phyloP scores from a whole-genome alignment of 1,284 basidiomycete genomes.

The Cutaneotrichosporon dermatis region DNA sequence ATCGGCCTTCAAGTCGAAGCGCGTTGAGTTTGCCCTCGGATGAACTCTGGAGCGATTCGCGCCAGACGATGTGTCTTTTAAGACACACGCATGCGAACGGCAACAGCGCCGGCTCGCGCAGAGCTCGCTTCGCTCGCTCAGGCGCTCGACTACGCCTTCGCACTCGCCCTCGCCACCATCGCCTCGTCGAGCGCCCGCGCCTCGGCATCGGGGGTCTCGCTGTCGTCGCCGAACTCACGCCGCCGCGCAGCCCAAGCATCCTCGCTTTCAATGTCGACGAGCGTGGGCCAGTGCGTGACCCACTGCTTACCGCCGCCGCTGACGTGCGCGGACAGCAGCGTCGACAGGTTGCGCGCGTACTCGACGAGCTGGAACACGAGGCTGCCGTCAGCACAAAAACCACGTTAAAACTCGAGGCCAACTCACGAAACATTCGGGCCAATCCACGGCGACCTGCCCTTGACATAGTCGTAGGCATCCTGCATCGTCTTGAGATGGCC shows the following conservation, averaged over 20 bases:
- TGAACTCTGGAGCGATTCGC: too few relatives aligned
- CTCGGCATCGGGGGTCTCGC: slow-evolving; percentile 30
- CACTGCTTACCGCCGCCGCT: slow-evolving; percentile 8
- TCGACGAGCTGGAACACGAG: slow-evolving; percentile 95
- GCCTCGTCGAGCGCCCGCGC: slow-evolving; percentile 35
- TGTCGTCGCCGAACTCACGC: slow-evolving; percentile 59
- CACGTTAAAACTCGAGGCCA: neutral
- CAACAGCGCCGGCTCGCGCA: too few relatives aligned
- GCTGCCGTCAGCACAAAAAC: slow-evolving; percentile 49
- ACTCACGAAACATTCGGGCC: slow-evolving; percentile 95
- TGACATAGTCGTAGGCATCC: slow-evolving; percentile 84
- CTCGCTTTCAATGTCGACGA: slow-evolving; percentile 60
- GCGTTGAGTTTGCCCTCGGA: too few relatives aligned
- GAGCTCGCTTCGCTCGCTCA: too few relatives aligned
- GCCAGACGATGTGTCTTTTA: too few relatives aligned
- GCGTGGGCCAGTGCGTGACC: slow-evolving; percentile 46
- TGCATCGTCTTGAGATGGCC: slow-evolving; percentile 79
- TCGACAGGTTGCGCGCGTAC: slow-evolving; percentile 74
- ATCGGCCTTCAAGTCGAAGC: too few relatives aligned
- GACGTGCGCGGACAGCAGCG: slow-evolving; percentile 55
- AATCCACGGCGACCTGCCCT: slow-evolving; percentile 78
- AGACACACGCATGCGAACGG: too few relatives aligned
- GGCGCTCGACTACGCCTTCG: neutral
- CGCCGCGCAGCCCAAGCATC: slow-evolving; percentile 78
- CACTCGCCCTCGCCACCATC: slow-evolving; percentile 19